Evolutionary conservation across 2,329 filamentous ascomycete species (phyloP), one percentile per base, ranked within the genome.

Genomic region (Pseudogymnoascus pannorum): DNA sequence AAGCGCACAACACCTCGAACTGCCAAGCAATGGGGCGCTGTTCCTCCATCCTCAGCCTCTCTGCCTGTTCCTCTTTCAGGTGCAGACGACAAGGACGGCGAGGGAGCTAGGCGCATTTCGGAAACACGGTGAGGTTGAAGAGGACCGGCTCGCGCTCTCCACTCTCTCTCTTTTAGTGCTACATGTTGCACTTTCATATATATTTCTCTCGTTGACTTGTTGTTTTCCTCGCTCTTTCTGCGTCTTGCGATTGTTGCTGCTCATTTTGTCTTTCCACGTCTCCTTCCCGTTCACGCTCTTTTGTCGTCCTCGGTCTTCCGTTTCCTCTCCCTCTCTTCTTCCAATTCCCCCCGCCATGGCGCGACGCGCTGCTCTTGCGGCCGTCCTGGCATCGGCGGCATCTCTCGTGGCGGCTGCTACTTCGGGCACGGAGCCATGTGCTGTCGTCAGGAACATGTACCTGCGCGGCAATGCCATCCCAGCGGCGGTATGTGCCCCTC

Each of bases 281-380:
- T 22, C 58, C 44, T 40, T 44, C 61, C 59, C 14, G 22, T 61
- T 60, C 29, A 24, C 38, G 22, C 48, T 29, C 36, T 36, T 38
- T 38, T 14, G 20, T 33, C 42, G 33, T 12, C 35, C 12, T 44
- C 22, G 38, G 38, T 42, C 8, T 11, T 11, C 5, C 16, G 9
- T 18, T 42, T 11, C 18, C 16, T 9, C 16, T 42, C 16, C 5
- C 5, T 42, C 38, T 12, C 18, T 4, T 20, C 8, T 11, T 18
- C 18, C 38, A 42, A 42, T n/a, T n/a, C 16, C 18, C 18, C 38
- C 38, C 38, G 38, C 38, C 38, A 42, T 42, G 38, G 38, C 38
- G 38, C 38, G 38, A 42, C 38, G 38, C 38, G 38, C 38, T 42
- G 38, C 38, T 18, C 18, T 42, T 42, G 9, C 18, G 9, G 38